These are phyloP conservation scores for Afroboletus lepidellus DNA, from an alignment of 1,284 basidiomycete genomes.

Conservation along the genomic window DNA sequence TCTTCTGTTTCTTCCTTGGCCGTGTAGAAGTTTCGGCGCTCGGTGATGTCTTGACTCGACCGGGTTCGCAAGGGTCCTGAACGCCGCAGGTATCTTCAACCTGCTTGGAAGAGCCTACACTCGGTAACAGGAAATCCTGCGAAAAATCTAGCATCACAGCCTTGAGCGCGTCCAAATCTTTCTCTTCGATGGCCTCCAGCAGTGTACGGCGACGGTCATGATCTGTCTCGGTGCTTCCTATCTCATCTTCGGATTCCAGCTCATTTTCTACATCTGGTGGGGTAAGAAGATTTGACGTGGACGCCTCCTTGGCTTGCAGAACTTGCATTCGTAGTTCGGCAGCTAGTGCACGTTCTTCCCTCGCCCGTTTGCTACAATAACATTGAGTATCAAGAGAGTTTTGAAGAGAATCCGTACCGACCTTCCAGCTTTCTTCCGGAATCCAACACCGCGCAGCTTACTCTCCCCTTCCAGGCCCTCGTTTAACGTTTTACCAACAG, in stretches of 20 bases:
- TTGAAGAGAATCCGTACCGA: conserved; percentile 28
- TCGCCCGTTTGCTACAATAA: conserved; percentile 63
- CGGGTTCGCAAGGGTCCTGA: background rate
- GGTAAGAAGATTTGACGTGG: conserved; percentile 5
- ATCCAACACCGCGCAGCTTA: conserved; percentile 53
- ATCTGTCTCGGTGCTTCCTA: conserved; percentile 21
- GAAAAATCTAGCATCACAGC: conserved; percentile 13
- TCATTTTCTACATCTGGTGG: background rate
- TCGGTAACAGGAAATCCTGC: conserved; percentile 23
- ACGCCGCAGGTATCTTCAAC: background rate
- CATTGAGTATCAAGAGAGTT: conserved; percentile 1
- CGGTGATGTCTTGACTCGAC: background rate
- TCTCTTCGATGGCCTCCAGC: conserved; percentile 24
- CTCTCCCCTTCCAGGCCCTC: conserved; percentile 40
- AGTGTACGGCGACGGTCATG: conserved; percentile 18
- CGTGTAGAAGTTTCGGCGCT: conserved; percentile 1
- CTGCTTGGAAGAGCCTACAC: conserved; percentile 1
- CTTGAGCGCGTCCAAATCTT: conserved; percentile 28
- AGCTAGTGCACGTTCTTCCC: conserved; percentile 73
- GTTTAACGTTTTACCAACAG: conserved; percentile 54
- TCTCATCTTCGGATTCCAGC: conserved; percentile 18
- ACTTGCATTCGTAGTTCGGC: conserved; percentile 56
- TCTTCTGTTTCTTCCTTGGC: conserved; percentile 23
- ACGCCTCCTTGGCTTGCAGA: conserved; percentile 33
- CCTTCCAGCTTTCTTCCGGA: conserved; percentile 71